These are phyloP conservation scores for Auriscalpium orientale DNA, from an alignment of 768 basidiomycete species.

Conservation along the genomic window DNA sequence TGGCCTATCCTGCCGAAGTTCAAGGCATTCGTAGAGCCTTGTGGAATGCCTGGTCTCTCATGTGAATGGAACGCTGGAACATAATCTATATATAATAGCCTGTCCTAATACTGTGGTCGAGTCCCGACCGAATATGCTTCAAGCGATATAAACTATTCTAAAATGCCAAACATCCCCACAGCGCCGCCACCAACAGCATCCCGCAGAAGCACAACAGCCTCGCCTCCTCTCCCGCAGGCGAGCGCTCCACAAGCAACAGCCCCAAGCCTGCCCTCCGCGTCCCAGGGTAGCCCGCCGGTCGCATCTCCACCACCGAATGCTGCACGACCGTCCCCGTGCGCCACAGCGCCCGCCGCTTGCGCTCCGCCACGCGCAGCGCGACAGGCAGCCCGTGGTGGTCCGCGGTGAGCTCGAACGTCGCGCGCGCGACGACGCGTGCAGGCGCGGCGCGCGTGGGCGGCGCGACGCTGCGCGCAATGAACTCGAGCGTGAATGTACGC, in stretches of 20 bases:
- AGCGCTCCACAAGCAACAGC: constrained; percentile 7
- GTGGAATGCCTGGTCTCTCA: too few species aligned
- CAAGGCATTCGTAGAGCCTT: too few species aligned
- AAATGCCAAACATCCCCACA: constrained; percentile 5
- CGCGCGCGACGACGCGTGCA: background rate
- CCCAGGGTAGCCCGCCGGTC: constrained; percentile 8
- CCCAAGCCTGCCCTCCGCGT: constrained; percentile 4
- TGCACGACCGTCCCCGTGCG: background rate
- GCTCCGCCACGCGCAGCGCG: constrained; percentile 9
- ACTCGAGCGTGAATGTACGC: constrained; percentile 54
- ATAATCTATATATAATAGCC: too few species aligned
- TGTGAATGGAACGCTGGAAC: too few species aligned
- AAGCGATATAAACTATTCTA: background rate
- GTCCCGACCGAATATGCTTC: too few species aligned
- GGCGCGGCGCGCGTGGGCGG: constrained; percentile 25
- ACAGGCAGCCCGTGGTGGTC: constrained; percentile 13
- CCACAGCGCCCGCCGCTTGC: background rate
- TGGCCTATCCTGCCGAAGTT: too few species aligned
- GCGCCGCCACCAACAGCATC: constrained; percentile 1
- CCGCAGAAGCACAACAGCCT: constrained; percentile 8
- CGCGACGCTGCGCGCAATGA: constrained; percentile 41
- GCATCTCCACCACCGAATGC: constrained; percentile 4
- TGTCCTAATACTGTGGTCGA: too few species aligned
- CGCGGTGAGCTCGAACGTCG: constrained; percentile 7
- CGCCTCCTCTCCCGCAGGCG: constrained; percentile 13